These are phyloP conservation scores for Monotropa hypopitys DNA, from an alignment of 179 eudicot genomes.

Conservation along the genomic window DNA sequence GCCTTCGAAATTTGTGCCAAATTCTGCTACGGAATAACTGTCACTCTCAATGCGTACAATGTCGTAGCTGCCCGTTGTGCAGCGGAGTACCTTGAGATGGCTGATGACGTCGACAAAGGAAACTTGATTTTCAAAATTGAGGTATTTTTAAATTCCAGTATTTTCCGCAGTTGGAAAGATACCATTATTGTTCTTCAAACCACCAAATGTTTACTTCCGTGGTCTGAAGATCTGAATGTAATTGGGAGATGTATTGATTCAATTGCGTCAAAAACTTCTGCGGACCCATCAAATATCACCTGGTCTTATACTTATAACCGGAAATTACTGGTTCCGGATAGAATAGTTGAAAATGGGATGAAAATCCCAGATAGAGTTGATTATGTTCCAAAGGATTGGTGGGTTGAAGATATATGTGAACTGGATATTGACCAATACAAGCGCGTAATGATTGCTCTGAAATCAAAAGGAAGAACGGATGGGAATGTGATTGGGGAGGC, in stretches of 20 bases:
- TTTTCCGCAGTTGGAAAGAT: slow-evolving; percentile 78
- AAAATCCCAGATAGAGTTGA: slow-evolving; percentile 18
- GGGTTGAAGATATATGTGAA: slow-evolving; percentile 85
- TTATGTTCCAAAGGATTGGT: slow-evolving; percentile 75
- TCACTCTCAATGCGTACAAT: slow-evolving; percentile 73
- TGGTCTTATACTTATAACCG: slow-evolving; percentile 83
- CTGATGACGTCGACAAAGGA: slow-evolving; percentile 65
- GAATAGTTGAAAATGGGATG: slow-evolving; percentile 25
- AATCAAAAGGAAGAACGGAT: slow-evolving; percentile 65
- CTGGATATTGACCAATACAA: slow-evolving; percentile 58
- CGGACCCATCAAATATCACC: slow-evolving; percentile 48
- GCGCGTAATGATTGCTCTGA: slow-evolving; percentile 54
- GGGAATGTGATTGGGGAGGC: slow-evolving; percentile 66
- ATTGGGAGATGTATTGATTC: slow-evolving; percentile 62
- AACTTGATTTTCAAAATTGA: slow-evolving; percentile 65
- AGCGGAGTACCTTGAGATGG: slow-evolving; percentile 81
- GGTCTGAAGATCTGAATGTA: slow-evolving; percentile 68
- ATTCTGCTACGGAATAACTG: slow-evolving; percentile 75
- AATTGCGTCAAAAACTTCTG: slow-evolving; percentile 59
- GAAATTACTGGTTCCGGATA: slow-evolving; percentile 33
- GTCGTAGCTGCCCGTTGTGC: slow-evolving; percentile 83
- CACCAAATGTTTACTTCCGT: slow-evolving; percentile 44
- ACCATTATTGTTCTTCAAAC: slow-evolving; percentile 72
- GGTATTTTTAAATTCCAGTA: slow-evolving; percentile 64
- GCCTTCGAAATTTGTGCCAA: slow-evolving; percentile 78